A percentile compares a stretch with the other conserved stretches of the same genome.
Conservation (phyloP, 768 basidiomycete genomes). For the Termitomyces sp. region DNA sequence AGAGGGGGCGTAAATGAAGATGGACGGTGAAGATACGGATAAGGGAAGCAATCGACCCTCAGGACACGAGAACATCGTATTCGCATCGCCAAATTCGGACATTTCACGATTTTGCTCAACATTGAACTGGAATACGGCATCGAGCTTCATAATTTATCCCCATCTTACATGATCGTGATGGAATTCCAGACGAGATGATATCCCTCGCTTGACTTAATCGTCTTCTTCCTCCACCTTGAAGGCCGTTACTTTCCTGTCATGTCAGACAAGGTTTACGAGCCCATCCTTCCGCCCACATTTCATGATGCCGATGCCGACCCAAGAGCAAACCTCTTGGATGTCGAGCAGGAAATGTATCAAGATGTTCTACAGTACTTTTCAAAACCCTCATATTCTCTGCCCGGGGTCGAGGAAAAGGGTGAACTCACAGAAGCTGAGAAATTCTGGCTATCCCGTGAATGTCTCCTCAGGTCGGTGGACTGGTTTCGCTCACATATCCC, state of each 20-base stretch:
- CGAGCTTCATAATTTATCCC: not conserved
- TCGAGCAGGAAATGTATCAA: conserved; percentile 45
- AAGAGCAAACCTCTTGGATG: conserved; percentile 32
- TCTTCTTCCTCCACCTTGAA: not conserved
- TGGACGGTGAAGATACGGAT: not conserved
- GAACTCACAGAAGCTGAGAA: conserved; percentile 60
- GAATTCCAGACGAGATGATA: not conserved
- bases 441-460: conserved; percentile 80
- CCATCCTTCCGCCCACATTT: conserved; percentile 26
- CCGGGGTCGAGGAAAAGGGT: conserved; percentile 35
- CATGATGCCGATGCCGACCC: conserved; percentile 25
- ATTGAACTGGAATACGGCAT: not conserved
- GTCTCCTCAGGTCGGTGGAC: conserved; percentile 53
- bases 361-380: conserved; percentile 59
- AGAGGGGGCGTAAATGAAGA: not conserved
- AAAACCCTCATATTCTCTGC: conserved; percentile 44
- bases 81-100: conserved; percentile 10
- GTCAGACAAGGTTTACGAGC: conserved; percentile 26
- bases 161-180: not conserved
- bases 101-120: not conserved
- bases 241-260: conserved; percentile 4
- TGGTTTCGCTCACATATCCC: not conserved
- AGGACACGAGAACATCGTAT: not conserved
- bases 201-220: not conserved
- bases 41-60: not conserved